A percentile compares a stretch with the other conserved stretches of the same genome.
phyloP scores from a whole-genome alignment of 768 basidiomycete species.

The Crepidotus variabilis region DNA sequence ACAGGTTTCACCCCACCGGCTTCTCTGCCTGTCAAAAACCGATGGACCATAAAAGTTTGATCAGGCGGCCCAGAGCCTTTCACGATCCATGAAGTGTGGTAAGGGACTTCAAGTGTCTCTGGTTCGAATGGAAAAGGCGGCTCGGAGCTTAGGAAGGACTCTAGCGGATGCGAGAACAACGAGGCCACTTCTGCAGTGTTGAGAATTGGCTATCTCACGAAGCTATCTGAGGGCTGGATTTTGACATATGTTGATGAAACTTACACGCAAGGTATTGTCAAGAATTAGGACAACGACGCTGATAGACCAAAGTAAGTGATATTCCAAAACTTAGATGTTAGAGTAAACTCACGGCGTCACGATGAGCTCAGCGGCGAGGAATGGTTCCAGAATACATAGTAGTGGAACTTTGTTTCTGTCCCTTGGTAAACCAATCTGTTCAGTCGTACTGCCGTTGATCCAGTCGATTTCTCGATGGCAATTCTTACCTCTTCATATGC shows the following conservation, averaged over 20 bases:
- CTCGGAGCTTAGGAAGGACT: constrained; percentile 61
- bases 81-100: constrained; percentile 63
- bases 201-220: constrained; percentile 58
- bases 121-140: constrained; percentile 55
- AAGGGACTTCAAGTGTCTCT: constrained; percentile 52
- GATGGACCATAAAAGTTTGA: constrained; percentile 56
- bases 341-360: constrained; percentile 75
- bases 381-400: constrained; percentile 77
- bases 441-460: not conserved
- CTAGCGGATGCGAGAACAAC: constrained; percentile 84
- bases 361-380: constrained; percentile 66
- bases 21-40: constrained; percentile 85
- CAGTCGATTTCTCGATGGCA: not conserved
- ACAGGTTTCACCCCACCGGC: constrained; percentile 85
- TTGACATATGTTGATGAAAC: constrained; percentile 9
- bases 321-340: not conserved
- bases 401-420: constrained; percentile 69
- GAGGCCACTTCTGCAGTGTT: constrained; percentile 76
- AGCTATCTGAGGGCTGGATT: not conserved
- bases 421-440: constrained; percentile 77
- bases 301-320: not conserved
- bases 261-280: constrained; percentile 69
- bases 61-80: constrained; percentile 35
- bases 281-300: constrained; percentile 86
- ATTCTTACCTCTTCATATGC: constrained; percentile 80